Evolutionary conservation across 768 basidiomycete species (phyloP), one percentile per base, ranked within the genome.

Genomic region (Artomyces pyxidatus): DNA sequence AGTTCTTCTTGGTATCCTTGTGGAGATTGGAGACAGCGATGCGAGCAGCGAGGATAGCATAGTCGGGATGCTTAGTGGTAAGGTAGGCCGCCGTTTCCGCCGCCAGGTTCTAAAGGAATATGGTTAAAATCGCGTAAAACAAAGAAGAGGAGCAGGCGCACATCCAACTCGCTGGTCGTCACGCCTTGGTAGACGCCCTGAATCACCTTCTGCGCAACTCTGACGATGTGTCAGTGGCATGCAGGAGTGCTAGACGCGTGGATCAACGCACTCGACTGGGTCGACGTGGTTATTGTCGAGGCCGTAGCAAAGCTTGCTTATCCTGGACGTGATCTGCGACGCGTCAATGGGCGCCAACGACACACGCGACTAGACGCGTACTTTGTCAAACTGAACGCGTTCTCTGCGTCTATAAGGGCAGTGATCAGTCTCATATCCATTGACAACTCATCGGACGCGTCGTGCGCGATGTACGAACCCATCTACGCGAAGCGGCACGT

Each of bases 11-110:
- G 16, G 96, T 98, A 71, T 99, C 95, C 62, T 99, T 98, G 78
- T 99, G 96, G 10, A 98, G 71, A 64, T 98, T 99, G 42, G 95
- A 97, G 60, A 99, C 92, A 48, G 96, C 96, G 47, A 99, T 98
- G 50, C 96, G 91, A 19, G 96, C 96, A 5, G 96, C 96, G 54
- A 99, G 89, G 52, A 98, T 83, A 22, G 96, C 96, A 59, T 99
- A 99, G 64, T 99, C 96, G 7, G 95, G 93, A 62, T 94, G 92
- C 57, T 90, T 92, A 23, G 95, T 98, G 4, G 96, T 98, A 53
- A 98, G 81, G 65, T 85, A 97, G 0, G 96, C 96, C 8, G 96
- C 93, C 3, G 96, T 99, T 70, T 97, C 94, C 6, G 94, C 85
- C 0, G 94, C 94, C 35, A 97, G 84, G 65, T 96, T 97, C 92